Conservation (phyloP, 805 yeast genomes). For the Wickerhamomyces queroliae region DNA sequence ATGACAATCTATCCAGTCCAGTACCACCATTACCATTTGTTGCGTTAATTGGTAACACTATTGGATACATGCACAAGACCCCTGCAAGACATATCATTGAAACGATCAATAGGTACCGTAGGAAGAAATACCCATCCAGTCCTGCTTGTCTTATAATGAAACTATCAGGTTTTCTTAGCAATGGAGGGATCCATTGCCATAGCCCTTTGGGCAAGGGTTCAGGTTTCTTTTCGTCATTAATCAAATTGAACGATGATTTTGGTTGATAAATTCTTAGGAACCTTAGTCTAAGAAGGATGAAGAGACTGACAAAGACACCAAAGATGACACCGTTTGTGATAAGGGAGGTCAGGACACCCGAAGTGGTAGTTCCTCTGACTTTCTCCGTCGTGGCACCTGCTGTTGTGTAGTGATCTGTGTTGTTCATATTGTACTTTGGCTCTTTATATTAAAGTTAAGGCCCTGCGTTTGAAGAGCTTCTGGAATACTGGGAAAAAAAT, state of each 20-base stretch:
- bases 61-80: slow-evolving; percentile 47
- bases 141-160: slow-evolving; percentile 85
- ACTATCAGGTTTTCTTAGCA: slow-evolving; percentile 62
- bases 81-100: slow-evolving; percentile 50
- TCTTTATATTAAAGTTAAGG: too few species aligned
- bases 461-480: too few species aligned
- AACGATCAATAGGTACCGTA: slow-evolving; percentile 66
- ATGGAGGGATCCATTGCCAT: slow-evolving; percentile 60
- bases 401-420: too few species aligned
- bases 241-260: slow-evolving; percentile 59
- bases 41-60: slow-evolving; percentile 82
- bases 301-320: slow-evolving; percentile 52
- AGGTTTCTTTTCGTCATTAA: slow-evolving; percentile 57
- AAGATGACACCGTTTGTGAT: slow-evolving; percentile 64
- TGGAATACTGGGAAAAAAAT: too few species aligned
- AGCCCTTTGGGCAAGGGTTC: slow-evolving; percentile 68
- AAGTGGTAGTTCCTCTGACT: slow-evolving; percentile 29
- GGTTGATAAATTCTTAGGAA: slow-evolving; percentile 80
- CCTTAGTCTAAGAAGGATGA: slow-evolving; percentile 58
- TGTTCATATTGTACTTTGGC: too few species aligned
- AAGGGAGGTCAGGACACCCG: slow-evolving; percentile 71
- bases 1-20: slow-evolving; percentile 75
- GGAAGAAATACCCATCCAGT: slow-evolving; percentile 88
- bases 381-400: not conserved
- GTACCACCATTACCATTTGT: slow-evolving; percentile 50